Percentiles rank a stretch among this genome's conserved stretches.
Conservation (phyloP, 768 basidiomycete genomes). For the Terana coerulea region DNA sequence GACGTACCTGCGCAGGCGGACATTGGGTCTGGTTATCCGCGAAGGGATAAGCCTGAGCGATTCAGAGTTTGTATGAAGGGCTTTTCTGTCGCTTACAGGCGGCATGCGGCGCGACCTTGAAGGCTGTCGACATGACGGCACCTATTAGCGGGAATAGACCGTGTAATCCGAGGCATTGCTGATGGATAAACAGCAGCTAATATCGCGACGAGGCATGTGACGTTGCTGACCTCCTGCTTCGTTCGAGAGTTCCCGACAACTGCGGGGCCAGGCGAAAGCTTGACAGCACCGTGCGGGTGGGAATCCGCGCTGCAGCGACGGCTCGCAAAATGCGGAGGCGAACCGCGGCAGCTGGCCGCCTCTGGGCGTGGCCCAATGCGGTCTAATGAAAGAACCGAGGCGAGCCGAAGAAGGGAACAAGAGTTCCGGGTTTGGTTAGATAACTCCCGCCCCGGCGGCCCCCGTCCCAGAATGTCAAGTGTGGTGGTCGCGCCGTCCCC, state of each 20-base stretch:
- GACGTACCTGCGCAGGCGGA: not conserved
- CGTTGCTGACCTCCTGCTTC: not conserved
- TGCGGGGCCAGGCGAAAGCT: not conserved
- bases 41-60: not conserved
- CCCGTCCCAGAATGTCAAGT: not conserved
- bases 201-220: not conserved
- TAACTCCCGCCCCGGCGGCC: not conserved
- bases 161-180: too few species aligned
- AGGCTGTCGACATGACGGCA: not conserved
- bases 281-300: too few species aligned
- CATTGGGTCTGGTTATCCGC: not conserved
- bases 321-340: too few species aligned
- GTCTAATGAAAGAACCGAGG: not conserved
- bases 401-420: slow-evolving; percentile 1
- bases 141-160: slow-evolving; percentile 1
- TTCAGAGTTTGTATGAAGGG: not conserved
- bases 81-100: not conserved
- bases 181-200: not conserved
- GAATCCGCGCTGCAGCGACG: not conserved
- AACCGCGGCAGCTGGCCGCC: too few species aligned
- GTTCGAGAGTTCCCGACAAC: not conserved
- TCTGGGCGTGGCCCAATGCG: too few species aligned
- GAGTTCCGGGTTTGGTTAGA: not conserved
- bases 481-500: slow-evolving; percentile 1
- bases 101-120: not conserved